Evolutionary conservation across 345 rosid genomes (phyloP).

Genomic region (Aethionema arabicum): DNA sequence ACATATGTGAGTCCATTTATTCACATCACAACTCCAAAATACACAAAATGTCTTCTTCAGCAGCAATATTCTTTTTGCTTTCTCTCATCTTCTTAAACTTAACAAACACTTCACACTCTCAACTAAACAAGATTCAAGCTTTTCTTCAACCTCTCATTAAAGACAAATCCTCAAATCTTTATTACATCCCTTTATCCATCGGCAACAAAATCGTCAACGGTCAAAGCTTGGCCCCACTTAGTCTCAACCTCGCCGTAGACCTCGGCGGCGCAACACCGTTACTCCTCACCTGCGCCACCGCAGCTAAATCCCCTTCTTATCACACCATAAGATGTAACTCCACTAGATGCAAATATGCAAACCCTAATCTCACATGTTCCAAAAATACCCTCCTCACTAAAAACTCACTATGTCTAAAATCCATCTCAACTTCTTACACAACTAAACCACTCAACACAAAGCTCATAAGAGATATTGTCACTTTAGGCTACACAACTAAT

Average conservation of each 20-base stretch:
- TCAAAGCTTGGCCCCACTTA: no score
- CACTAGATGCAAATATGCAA: no score
- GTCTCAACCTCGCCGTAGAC: conserved; percentile 1
- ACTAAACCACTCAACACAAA: conserved; percentile 21
- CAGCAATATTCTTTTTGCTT: background rate
- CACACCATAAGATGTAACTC: conserved; percentile 18
- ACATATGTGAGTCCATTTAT: no score
- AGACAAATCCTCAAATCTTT: conserved; percentile 17
- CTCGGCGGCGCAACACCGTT: conserved; percentile 21
- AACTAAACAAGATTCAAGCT: background rate
- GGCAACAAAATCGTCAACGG: background rate
- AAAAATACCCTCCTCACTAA: no score
- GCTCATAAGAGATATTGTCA: conserved; percentile 3
- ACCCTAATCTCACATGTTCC: no score
- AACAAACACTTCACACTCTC: conserved; percentile 15
- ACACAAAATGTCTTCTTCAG: background rate
- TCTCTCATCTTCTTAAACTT: conserved; percentile 2
- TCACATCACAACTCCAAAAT: no score
- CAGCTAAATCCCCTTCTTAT: conserved; percentile 18
- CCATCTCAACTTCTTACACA: conserved; percentile 15
- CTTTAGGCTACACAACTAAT: conserved; percentile 3
- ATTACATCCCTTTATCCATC: conserved; percentile 22
- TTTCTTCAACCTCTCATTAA: conserved; percentile 5
- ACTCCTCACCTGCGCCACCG: conserved; percentile 4
- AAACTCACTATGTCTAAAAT: background rate